Conservation (phyloP, 768 basidiomycete genomes). For the Psilocybe azurescens region DNA sequence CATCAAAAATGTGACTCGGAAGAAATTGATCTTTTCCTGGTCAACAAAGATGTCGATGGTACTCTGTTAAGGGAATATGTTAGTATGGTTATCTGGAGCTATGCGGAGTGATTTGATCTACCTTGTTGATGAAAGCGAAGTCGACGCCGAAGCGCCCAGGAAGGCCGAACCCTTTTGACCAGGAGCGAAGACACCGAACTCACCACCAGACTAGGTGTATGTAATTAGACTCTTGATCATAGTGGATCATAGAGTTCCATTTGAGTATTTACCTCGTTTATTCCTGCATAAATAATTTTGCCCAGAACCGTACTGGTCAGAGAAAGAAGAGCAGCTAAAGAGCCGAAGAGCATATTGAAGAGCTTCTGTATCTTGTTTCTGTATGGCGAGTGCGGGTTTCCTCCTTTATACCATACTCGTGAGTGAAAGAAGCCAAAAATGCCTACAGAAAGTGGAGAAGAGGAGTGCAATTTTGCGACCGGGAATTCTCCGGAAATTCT, state of each 20-base stretch:
- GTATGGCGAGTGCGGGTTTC: no score
- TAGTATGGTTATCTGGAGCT: not conserved
- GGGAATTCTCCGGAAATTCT: slow-evolving; percentile 7
- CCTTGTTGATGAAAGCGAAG: slow-evolving; percentile 55
- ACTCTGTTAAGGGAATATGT: slow-evolving; percentile 28
- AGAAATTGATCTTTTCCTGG: slow-evolving; percentile 53
- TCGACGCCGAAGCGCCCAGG: slow-evolving; percentile 48
- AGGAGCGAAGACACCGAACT: slow-evolving; percentile 47
- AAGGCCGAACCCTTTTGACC: slow-evolving; percentile 41
- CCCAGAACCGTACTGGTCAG: slow-evolving; percentile 23
- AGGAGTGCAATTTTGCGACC: not conserved
- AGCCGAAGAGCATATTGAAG: slow-evolving; percentile 17
- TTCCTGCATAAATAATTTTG: slow-evolving; percentile 49
- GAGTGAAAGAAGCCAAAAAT: slow-evolving; percentile 14
- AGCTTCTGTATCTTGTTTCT: not conserved
- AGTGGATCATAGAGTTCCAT: not conserved
- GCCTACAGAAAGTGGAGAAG: not conserved
- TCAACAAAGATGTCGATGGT: slow-evolving; percentile 53
- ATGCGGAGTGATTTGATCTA: slow-evolving; percentile 12
- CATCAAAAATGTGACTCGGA: slow-evolving; percentile 55
- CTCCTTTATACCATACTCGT: slow-evolving; percentile 13
- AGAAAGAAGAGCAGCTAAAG: slow-evolving; percentile 18
- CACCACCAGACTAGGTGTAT: slow-evolving; percentile 45
- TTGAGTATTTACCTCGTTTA: slow-evolving; percentile 42
- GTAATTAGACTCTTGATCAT: no score